Evolutionary conservation across 257 asterid species (phyloP), one percentile per base, ranked within the genome.

Genomic region (Solanum corneliomulleri): DNA sequence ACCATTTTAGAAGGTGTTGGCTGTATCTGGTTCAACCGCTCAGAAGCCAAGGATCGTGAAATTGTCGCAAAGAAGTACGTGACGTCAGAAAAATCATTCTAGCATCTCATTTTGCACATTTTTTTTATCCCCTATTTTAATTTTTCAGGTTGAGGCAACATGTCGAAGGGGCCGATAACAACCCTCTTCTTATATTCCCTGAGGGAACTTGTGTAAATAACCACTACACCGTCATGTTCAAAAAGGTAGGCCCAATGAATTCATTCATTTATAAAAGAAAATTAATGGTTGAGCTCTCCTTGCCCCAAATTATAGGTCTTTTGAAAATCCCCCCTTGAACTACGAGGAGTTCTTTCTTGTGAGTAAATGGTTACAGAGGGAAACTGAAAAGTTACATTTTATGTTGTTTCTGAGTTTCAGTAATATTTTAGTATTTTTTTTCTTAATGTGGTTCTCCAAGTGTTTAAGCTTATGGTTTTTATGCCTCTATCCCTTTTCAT

Each of bases 121-220:
- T 45, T 47, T 89, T 35, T 89, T 86, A 74, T 52, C 52, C 74
- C 80, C 68, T 44, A 16, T 27, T 86, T 39, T 81, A 74, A 74
- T 89, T 89, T 88, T 88, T 82, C 95, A 97, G 99, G 96, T 93
- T 97, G 68, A 91, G 98, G 85, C 98, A 95, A 37, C 99, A 97
- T 89, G 98, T 97, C 64, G 92, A 95, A 86, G 99, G 95, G 82
- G 93, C 94, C 82, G 99, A 97, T 86, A 97, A 93, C 87, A 97
- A 97, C 87, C 99, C 99, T 90, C 99, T 97, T 88, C 97, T 97
- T 89, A 95, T 97, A 92, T 97, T 97, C 88, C 99, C 98, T 1
- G 99, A 97, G 92, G 99, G 99, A 93, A 97, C 99, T 80, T 97
- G 99, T 66, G 99, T 95, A 88, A 97, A 96, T 90, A 97, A 94